Conservation (phyloP, 805 yeast species). For the Candida saitoana region DNA sequence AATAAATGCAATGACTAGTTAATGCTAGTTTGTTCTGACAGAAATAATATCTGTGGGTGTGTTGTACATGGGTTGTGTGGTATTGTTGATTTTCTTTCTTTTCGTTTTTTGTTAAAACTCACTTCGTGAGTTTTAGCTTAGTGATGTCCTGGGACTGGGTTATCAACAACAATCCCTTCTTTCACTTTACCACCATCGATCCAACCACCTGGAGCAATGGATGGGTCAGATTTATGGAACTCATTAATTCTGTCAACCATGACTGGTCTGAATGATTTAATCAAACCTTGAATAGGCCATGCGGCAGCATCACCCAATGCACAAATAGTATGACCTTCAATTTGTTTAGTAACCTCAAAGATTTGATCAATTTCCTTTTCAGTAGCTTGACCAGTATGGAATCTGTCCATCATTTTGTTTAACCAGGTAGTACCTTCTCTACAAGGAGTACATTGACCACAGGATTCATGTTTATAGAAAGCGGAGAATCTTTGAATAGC, state of each 20-base stretch:
- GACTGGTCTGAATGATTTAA: constrained; percentile 78
- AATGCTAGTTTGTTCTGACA: not conserved
- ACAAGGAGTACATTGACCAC: constrained; percentile 95
- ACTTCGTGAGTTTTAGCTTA: no score
- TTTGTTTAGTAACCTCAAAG: constrained; percentile 76
- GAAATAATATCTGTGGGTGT: no score
- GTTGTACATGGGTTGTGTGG: no score
- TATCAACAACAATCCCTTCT: constrained; percentile 62
- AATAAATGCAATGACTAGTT: constrained; percentile 1
- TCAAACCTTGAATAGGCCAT: constrained; percentile 89
- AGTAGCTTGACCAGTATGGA: constrained; percentile 73
- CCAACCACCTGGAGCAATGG: constrained; percentile 76
- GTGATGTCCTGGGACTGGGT: constrained; percentile 49
- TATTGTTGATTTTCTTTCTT: no score
- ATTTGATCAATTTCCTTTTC: constrained; percentile 82
- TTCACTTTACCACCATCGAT: constrained; percentile 51
- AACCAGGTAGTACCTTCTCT: constrained; percentile 92
- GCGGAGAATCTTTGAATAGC: constrained; percentile 83
- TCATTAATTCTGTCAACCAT: constrained; percentile 71
- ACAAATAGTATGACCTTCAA: constrained; percentile 90
- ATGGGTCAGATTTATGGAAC: constrained; percentile 45
- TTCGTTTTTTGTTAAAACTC: no score
- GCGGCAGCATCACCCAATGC: constrained; percentile 92
- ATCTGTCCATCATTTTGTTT: constrained; percentile 77
- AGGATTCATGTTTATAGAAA: constrained; percentile 87